Evolutionary conservation across 192 early-diverging fungal genomes (phyloP), one percentile per base, ranked within the genome.

Genomic region (Umbelopsis sp.): DNA sequence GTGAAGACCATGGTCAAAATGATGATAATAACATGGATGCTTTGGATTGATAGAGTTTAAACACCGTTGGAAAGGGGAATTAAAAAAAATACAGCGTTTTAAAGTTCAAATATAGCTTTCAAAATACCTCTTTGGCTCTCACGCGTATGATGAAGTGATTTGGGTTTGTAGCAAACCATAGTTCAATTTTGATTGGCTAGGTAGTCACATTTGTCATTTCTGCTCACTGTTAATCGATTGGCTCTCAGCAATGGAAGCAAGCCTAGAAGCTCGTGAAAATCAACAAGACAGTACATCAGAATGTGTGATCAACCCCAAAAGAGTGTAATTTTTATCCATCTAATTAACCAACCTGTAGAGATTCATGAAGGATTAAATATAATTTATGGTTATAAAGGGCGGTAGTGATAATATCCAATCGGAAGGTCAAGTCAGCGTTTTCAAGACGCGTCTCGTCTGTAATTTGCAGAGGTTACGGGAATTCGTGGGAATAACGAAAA

Each of bases 401-500:
- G 17, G 56, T 31, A 20, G 25, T 16, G 29, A 62, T 17, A 20
- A 62, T 62, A 34, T 20, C 56, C 56, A 62, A 62, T 62, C 56
- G 56, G 56, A 62, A 34, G 56, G 17, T 31, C 26, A n/a, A 20
- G 25, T 34, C 14, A 16, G 38, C 38, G 10, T 20, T 26, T 2
- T 34, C 10, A 2, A 26, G n/a, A 32, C 26, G 56, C 56, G 31
- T 62, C 31, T 56, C 26, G 31, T 20, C 31, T 62, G 56, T 20
- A 62, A 62, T 62, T 62, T 62, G 56, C 31, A 62, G 56, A 34
- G 56, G 29, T 32, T 32, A 34, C 56, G 56, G 56, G 56, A 62
- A 62, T 62, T 34, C 56, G 56, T 62, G 56, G 56, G 56, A 62
- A 62, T 62, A 62, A 62, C 56, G 56, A 62, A 62, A 62, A 62